Base-by-base conservation (phyloP, 805 yeast genomes). In the Henningerozyma blattae region DNA sequence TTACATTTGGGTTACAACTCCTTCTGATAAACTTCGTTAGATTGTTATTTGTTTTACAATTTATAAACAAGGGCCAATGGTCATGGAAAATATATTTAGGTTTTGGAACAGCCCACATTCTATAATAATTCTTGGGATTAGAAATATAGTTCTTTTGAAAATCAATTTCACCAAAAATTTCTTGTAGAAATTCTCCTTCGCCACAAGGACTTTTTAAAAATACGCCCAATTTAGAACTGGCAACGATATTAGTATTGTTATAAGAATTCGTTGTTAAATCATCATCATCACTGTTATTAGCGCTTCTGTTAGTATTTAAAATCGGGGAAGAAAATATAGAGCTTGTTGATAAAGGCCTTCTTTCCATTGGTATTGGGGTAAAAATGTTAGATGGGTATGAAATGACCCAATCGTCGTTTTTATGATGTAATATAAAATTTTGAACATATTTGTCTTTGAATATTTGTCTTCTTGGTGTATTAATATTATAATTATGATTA, bases 31-130 rank as follows among this genome's bases (percentile, higher is more conserved):
- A 87, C 33, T 94, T 57, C 1, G 85, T 63, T 31, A 69, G 65
- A 41, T 82, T 81, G 0, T 95, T 95, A 0, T 95, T 94, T 4
- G 74, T 66, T 38, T 95, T 67, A n/a, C 86, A 70, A 55, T 87
- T 95, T 14, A 87, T 60, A 3, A 70, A 77, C n/a, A 86, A 45
- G 0, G 79, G 77, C 34, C 76, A 54, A n/a, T 61, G 56, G 1
- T 75, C 67, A 34, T 75, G 72, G 42, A 75, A 72, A 9, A 70
- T 44, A 0, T 74, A 79, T 30, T 68, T 67, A 3, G 78, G 78
- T 41, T 65, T 64, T 28, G 74, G 77, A 37, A 78, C 77, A 5
- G 78, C 95, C 77, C 75, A 75, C 14, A 69, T 50, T 43, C 74
- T 56, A 56, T 85, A 89, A 50, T 86, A 95, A 55, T 87, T 89